Evolutionary conservation across 345 rosid species (phyloP).

Genomic region (Salix brachista): DNA sequence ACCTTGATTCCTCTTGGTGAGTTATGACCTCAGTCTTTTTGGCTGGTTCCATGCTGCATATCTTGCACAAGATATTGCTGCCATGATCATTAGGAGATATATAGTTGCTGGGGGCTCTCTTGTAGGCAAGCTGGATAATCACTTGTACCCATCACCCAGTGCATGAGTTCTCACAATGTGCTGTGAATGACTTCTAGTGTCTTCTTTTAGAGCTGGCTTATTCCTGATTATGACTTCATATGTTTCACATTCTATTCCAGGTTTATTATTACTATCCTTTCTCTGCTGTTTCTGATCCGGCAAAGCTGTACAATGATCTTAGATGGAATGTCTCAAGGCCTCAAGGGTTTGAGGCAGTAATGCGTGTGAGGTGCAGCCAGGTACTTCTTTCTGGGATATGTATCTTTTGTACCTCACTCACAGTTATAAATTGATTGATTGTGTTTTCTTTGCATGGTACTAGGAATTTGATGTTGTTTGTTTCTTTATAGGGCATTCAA

Average conservation of each 20-base stretch:
- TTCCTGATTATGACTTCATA: neutral
- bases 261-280: constrained; percentile 87
- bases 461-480: neutral
- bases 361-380: constrained; percentile 97
- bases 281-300: constrained; percentile 85
- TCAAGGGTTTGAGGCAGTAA: constrained; percentile 97
- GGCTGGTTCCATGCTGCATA: neutral
- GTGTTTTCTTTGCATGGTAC: neutral
- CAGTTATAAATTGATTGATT: neutral
- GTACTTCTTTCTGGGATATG: constrained; percentile 25
- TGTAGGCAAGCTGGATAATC: neutral
- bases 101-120: neutral
- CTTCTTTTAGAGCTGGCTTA: neutral
- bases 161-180: neutral
- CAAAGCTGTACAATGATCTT: constrained; percentile 94
- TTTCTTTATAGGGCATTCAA: constrained; percentile 76
- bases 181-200: neutral
- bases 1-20: neutral
- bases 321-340: constrained; percentile 98
- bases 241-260: constrained; percentile 38
- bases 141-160: neutral
- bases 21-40: neutral
- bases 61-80: neutral
- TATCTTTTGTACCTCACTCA: neutral
- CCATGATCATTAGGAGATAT: neutral